A percentile compares a stretch with the other conserved stretches of the same genome.
Conservation (phyloP, 2,329 filamentous ascomycete species). For the Emmonsiellopsis sp. region DNA sequence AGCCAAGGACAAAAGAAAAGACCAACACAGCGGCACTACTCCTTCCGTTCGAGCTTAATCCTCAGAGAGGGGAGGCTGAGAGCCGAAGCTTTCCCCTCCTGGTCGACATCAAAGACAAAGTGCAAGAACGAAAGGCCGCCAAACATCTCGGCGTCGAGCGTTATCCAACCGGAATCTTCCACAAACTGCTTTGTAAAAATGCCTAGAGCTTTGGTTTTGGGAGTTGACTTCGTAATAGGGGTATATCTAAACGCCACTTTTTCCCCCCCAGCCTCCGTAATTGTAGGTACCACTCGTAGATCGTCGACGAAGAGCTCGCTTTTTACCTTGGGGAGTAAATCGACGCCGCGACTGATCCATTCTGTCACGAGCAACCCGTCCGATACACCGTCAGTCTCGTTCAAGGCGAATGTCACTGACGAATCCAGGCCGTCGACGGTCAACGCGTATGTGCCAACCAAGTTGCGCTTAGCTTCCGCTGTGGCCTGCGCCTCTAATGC, state of each 20-base stretch:
- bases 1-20: too few relatives aligned
- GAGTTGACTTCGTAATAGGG: conserved; percentile 6
- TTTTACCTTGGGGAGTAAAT: background rate
- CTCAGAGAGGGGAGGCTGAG: conserved; percentile 14
- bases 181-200: conserved; percentile 8
- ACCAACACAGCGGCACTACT: background rate
- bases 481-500: conserved; percentile 23
- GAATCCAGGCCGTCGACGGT: conserved; percentile 16
- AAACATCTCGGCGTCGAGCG: conserved; percentile 18
- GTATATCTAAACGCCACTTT: conserved; percentile 15
- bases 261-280: background rate
- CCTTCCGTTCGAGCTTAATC: conserved; percentile 9
- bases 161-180: conserved; percentile 1
- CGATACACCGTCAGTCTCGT: conserved; percentile 7
- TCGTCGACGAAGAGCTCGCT: conserved; percentile 9
- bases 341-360: conserved; percentile 19
- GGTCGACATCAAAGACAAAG: conserved; percentile 20
- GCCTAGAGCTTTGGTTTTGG: conserved; percentile 14
- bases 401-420: conserved; percentile 16
- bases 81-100: conserved; percentile 13
- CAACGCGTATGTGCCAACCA: conserved; percentile 20
- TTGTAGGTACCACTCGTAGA: conserved; percentile 13
- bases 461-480: conserved; percentile 18
- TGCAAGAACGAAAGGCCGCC: conserved; percentile 15
- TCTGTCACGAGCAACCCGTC: conserved; percentile 18